Base-by-base conservation (phyloP, 805 yeast species). In the Ogataea paradorogensis region DNA sequence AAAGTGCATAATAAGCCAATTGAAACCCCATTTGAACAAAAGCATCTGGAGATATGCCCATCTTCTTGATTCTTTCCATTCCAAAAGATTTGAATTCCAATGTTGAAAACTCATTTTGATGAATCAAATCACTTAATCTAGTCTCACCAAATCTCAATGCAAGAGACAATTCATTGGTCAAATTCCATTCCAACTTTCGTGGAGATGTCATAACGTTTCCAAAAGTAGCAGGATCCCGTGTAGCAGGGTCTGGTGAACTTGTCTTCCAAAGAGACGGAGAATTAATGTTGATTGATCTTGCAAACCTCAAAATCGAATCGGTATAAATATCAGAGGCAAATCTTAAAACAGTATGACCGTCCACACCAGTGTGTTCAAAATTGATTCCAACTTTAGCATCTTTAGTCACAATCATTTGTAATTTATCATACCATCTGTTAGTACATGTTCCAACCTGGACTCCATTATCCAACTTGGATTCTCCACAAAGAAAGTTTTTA, bases 321-420 rank as follows among this genome's bases (percentile, higher is more conserved):
- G 96, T 89, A 59, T 89, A 89, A 40, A 89, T 84, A 61, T 89
- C 96, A 27, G 88, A 79, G 10, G 88, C 95, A 67, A 84, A 83
- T 48, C 96, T 67, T 50, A 89, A 67, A 4, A 89, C 95, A 0
- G 97, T 89, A 61, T 89, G 96, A 41, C 97, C 97, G 63, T 89
- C 97, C 20, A 89, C 95, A 51, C 96, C 96, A 0, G 97, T 84
- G 57, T 89, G 93, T 56, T 89, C 97, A 58, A 89, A 89, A 61
- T 90, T 89, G 50, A 89, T 81, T 21, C 97, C 97, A 2, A 93
- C 96, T 62, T 85, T 84, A 16, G 95, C 95, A 61, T 89, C 87
- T 59, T 80, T 78, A 4, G 96, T 87, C 40, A 89, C 78, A 38
- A 89, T 89, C 49, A 89, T 73, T 62, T 89, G 96, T 48, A 89